Base-by-base conservation (phyloP, 1,284 basidiomycete genomes). In the Cryptococcus neoformans region DNA sequence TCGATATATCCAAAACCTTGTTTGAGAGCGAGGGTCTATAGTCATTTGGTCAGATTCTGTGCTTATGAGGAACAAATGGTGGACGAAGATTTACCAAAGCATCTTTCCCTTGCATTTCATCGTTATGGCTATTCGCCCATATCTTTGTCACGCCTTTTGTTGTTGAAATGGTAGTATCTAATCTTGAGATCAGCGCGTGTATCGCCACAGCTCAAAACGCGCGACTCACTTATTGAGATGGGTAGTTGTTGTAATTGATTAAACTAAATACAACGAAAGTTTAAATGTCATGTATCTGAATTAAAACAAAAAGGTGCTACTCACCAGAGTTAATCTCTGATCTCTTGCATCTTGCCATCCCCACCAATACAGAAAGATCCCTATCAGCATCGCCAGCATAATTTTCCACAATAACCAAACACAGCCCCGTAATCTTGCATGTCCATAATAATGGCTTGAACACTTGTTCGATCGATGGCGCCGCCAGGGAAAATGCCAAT, bases 61-160 rank as follows among this genome's bases (percentile, higher is more conserved):
- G 21, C 8, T 39, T 28, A 21, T 12, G 17, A 8, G 39, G 9
- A 42, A 28, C 28, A 4, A 28, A 28, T 28, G 28, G 28, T 28
- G 28, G 28, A 28, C 28, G 37, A 11, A 28, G 2, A 63, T 67
- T 58, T 37, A 71, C 69, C n/a, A 69, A 53, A 21, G 67, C 62
- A 40, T 62, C 39, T 2, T 28, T 28, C 5, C 66, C 63, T 21
- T 69, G 67, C 67, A 68, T 67, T 52, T 71, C 69, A 51, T 71
- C 69, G 51, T 71, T 71, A 50, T 71, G 69, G 51, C 67, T 69
- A 38, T 55, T 56, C 3, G 61, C 66, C 56, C 50, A 53, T 11
- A 58, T 52, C 47, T 44, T 55, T 36, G 35, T 49, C 35, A 50
- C 37, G 6, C 41, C 53, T 6, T 21, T 40, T 9, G 44, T 40